These are phyloP conservation scores for Paramecium pentaurelia DNA, from an alignment of 73 alveolate genomes.

Conservation along the genomic window DNA sequence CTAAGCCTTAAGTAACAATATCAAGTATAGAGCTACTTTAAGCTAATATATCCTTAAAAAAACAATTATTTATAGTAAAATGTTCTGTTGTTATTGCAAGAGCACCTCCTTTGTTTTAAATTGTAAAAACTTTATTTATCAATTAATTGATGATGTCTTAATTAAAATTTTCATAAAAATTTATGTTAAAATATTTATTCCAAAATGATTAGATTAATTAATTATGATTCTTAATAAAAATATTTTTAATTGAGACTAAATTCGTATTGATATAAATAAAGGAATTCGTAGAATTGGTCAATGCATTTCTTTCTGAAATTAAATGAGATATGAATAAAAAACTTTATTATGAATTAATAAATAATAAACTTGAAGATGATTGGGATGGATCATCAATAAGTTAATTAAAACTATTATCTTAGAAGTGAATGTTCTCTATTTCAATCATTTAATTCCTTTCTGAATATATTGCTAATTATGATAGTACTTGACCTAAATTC, in stretches of 20 bases:
- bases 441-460: background rate
- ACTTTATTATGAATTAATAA: background rate
- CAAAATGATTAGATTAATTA: background rate
- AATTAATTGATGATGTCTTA: background rate
- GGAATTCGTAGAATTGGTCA: background rate
- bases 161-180: background rate
- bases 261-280: background rate
- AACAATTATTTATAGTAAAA: background rate
- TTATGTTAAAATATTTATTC: background rate
- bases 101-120: background rate
- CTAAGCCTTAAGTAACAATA: background rate
- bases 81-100: background rate
- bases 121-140: background rate
- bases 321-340: background rate
- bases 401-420: background rate
- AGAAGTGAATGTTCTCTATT: background rate
- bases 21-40: background rate
- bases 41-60: background rate
- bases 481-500: background rate
- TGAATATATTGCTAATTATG: background rate
- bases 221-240: background rate
- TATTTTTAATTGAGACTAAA: background rate
- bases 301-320: background rate
- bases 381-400: background rate
- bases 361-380: background rate